phyloP scores from a whole-genome alignment of 2,329 filamentous ascomycete species.

The Leptographium lundbergii region DNA sequence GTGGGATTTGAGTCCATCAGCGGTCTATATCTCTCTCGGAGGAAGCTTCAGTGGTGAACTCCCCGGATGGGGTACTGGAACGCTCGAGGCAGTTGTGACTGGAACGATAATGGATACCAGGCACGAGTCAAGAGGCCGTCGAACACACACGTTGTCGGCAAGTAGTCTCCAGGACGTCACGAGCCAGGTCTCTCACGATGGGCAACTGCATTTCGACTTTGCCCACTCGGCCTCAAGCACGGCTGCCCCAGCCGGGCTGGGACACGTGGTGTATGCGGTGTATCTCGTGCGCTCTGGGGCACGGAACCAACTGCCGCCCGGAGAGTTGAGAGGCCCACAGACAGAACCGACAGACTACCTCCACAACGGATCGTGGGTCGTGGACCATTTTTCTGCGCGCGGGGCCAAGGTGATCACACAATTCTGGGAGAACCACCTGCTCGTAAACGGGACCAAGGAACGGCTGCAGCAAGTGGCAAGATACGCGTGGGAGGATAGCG shows the following conservation, averaged over 20 bases:
- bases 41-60: conserved; percentile 18
- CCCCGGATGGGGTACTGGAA: conserved; percentile 22
- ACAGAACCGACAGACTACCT: conserved; percentile 3
- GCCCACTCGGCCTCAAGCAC: no score
- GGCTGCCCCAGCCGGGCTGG: background rate
- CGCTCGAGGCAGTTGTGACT: conserved; percentile 13
- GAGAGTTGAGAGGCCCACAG: background rate
- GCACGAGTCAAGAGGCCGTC: background rate
- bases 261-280: conserved; percentile 4
- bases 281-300: conserved; percentile 12
- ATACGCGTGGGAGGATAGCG: conserved; percentile 22
- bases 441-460: conserved; percentile 18
- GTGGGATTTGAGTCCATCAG: conserved; percentile 20
- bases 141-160: conserved; percentile 6
- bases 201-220: background rate
- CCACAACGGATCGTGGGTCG: conserved; percentile 14
- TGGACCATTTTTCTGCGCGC: conserved; percentile 22
- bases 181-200: background rate
- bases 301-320: conserved; percentile 3
- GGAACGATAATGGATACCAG: conserved; percentile 5
- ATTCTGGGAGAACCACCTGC: conserved; percentile 26
- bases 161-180: conserved; percentile 6
- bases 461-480: conserved; percentile 21
- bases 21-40: conserved; percentile 17
- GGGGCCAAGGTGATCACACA: conserved; percentile 22